Evolutionary conservation across 345 rosid species (phyloP).

Genomic region (Populus alba): DNA sequence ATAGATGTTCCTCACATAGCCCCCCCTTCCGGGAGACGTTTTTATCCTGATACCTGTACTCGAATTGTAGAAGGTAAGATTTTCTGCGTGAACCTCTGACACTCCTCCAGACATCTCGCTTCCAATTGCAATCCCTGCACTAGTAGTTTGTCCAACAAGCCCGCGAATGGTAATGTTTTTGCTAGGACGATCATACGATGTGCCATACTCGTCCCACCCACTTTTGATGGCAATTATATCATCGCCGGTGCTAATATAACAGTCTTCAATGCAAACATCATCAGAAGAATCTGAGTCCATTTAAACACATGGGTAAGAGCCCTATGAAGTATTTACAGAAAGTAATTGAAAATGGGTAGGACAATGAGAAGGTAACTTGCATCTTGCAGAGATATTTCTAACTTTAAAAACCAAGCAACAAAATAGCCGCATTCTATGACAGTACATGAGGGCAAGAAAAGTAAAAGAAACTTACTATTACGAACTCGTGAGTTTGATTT

Average conservation of each 20-base stretch:
- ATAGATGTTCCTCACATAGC: constrained; percentile 74
- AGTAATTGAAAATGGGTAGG: background rate
- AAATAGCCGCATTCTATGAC: background rate
- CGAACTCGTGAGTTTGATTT: background rate
- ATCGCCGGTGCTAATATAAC: constrained; percentile 87
- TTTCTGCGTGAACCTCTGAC: constrained; percentile 66
- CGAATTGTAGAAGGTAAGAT: constrained; percentile 57
- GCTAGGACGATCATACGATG: constrained; percentile 72
- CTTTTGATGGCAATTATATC: constrained; percentile 89
- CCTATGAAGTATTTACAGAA: background rate
- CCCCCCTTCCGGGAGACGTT: constrained; percentile 91
- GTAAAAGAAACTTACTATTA: background rate
- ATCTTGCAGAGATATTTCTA: background rate
- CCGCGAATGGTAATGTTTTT: constrained; percentile 65
- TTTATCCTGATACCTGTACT: constrained; percentile 69
- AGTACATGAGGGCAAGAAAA: background rate
- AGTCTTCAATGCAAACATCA: constrained; percentile 87
- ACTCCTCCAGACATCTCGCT: constrained; percentile 99
- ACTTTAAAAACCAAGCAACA: background rate
- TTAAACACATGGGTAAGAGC: constrained; percentile 2
- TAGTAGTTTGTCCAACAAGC: constrained; percentile 64
- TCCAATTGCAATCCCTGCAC: constrained; percentile 87
- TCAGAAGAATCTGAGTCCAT: constrained; percentile 71
- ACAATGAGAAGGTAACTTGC: background rate
- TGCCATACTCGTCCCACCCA: constrained; percentile 98